Evolutionary conservation across 2,329 filamentous ascomycete genomes (phyloP).

Genomic region (Calonectria henricotiae): DNA sequence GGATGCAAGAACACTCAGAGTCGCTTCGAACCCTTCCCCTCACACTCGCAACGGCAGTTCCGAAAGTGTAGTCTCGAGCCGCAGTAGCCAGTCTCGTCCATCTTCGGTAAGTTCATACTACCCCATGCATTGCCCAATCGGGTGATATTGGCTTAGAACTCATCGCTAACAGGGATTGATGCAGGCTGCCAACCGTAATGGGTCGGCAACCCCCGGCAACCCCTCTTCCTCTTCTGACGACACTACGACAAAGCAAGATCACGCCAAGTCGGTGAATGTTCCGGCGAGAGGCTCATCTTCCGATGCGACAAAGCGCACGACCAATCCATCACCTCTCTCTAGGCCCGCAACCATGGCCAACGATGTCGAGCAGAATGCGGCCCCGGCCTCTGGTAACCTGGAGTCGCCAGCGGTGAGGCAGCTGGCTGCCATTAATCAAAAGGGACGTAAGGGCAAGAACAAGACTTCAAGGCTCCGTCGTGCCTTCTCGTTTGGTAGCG

Average conservation of each 20-base stretch:
- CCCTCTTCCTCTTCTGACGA: conserved; percentile 69
- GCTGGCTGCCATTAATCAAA: conserved; percentile 89
- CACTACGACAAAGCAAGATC: conserved; percentile 67
- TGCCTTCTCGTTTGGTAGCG: conserved; percentile 97
- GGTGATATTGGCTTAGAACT: conserved; percentile 54
- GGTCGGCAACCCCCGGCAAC: conserved; percentile 69
- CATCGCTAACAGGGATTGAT: conserved; percentile 66
- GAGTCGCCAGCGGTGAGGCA: conserved; percentile 86
- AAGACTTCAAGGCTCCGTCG: conserved; percentile 90
- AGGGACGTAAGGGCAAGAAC: conserved; percentile 82
- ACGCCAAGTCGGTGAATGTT: conserved; percentile 71
- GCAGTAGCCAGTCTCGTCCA: conserved; percentile 74
- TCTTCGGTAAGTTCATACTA: conserved; percentile 74
- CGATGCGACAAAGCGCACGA: conserved; percentile 77
- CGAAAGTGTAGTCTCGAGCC: conserved; percentile 75
- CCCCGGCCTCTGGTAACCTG: conserved; percentile 58
- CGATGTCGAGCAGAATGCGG: conserved; percentile 61
- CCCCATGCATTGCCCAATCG: conserved; percentile 64
- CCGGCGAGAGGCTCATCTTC: conserved; percentile 76
- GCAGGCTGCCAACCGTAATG: conserved; percentile 75
- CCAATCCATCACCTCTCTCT: conserved; percentile 82
- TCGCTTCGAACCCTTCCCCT: conserved; percentile 52
- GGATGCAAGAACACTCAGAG: conserved; percentile 61
- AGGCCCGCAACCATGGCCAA: conserved; percentile 77
- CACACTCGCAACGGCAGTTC: conserved; percentile 72